Evolutionary conservation across 148 eudicot genomes (phyloP).

Genomic region (Nyssa sinensis): DNA sequence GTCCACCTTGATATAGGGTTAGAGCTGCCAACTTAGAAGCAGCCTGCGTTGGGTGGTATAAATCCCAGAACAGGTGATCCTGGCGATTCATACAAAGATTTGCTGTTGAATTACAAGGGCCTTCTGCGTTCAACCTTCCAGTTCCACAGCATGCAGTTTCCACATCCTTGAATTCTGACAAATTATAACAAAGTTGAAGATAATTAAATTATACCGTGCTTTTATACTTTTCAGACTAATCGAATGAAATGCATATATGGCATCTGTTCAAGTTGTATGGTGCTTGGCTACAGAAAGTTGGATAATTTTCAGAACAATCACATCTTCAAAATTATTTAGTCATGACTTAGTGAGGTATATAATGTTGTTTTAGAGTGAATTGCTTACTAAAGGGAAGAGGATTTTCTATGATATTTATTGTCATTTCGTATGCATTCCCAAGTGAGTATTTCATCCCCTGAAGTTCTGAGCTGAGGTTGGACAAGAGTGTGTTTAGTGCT

Average conservation of each 20-base stretch:
- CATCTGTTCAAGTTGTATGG: too few species aligned
- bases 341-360: too few species aligned
- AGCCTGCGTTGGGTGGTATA: slow-evolving; percentile 29
- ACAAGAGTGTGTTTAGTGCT: slow-evolving; percentile 20
- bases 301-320: too few species aligned
- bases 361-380: not conserved
- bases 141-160: slow-evolving; percentile 35
- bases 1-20: slow-evolving; percentile 21
- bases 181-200: not conserved
- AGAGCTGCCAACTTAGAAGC: slow-evolving; percentile 34
- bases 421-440: slow-evolving; percentile 35
- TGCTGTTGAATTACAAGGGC: slow-evolving; percentile 22
- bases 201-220: too few species aligned
- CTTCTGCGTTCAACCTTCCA: slow-evolving; percentile 23
- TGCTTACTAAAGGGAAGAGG: slow-evolving; percentile 28
- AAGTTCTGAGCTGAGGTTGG: slow-evolving; percentile 27
- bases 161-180: slow-evolving; percentile 25
- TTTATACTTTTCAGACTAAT: too few species aligned
- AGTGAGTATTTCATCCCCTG: slow-evolving; percentile 37
- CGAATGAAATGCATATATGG: too few species aligned
- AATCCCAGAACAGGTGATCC: slow-evolving; percentile 37
- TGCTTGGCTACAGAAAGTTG: too few species aligned
- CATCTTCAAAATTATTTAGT: too few species aligned
- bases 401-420: slow-evolving; percentile 30
- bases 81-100: slow-evolving; percentile 24